Percentiles rank a stretch among this genome's conserved stretches.
phyloP scores from a whole-genome alignment of 495 filamentous ascomycete species.

The Tuber umbilicatum region DNA sequence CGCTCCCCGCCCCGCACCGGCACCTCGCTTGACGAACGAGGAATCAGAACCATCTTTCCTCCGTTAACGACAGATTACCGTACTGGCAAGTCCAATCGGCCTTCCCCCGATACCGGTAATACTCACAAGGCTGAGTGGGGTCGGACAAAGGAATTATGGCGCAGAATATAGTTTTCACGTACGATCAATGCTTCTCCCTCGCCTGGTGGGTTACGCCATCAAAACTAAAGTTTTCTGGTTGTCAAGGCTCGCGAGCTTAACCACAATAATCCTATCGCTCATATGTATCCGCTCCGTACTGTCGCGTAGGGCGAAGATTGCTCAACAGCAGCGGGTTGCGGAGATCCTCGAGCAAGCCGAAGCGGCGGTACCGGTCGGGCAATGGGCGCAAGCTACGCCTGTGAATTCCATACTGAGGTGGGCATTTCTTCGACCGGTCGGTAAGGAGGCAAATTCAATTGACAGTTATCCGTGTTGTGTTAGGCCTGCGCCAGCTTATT shows the following conservation, averaged over 20 bases:
- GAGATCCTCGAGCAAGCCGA: neutral
- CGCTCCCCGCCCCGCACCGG: neutral
- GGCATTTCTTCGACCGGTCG: neutral
- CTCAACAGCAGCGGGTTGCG: neutral
- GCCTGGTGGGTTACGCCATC: neutral
- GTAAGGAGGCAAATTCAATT: slow-evolving; percentile 2
- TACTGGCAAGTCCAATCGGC: slow-evolving; percentile 5
- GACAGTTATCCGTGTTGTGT: neutral
- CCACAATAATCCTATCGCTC: slow-evolving; percentile 25
- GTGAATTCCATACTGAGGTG: neutral
- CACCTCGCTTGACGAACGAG: neutral
- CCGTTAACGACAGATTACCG: slow-evolving; percentile 6
- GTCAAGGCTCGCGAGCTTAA: slow-evolving; percentile 21
- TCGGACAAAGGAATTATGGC: slow-evolving; percentile 10
- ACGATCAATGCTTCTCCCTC: neutral
- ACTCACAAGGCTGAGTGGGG: neutral
- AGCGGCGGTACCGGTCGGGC: neutral
- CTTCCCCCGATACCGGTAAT: slow-evolving; percentile 5
- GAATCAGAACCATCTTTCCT: neutral
- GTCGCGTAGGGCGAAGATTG: slow-evolving; percentile 20
- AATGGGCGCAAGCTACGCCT: neutral
- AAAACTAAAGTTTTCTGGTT: slow-evolving; percentile 2
- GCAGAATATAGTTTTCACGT: slow-evolving; percentile 27
- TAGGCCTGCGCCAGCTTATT: slow-evolving; percentile 19
- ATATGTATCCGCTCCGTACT: slow-evolving; percentile 30